Conservation (phyloP, 73 alveolate genomes). For the Paramecium bursaria region DNA sequence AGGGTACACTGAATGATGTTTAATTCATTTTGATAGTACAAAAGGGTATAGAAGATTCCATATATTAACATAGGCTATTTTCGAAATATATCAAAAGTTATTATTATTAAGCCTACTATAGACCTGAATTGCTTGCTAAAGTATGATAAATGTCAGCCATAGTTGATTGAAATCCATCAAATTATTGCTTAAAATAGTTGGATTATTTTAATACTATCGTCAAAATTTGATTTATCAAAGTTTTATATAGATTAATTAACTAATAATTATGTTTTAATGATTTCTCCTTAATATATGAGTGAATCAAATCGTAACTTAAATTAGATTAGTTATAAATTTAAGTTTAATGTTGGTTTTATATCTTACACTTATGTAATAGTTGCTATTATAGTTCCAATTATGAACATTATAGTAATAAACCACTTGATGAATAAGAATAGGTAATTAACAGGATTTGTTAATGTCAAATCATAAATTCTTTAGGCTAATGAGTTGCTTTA, state of each 20-base stretch:
- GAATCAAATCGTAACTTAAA: constrained; percentile 47
- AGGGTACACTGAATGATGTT: constrained; percentile 11
- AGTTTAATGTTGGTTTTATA: constrained; percentile 40
- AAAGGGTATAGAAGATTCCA: constrained; percentile 19
- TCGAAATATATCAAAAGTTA: constrained; percentile 34
- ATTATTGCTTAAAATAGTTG: background rate
- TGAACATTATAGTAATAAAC: constrained; percentile 1
- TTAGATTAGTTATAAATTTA: constrained; percentile 41
- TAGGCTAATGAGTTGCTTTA: constrained; percentile 56
- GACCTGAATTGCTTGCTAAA: constrained; percentile 33
- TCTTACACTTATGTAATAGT: constrained; percentile 47
- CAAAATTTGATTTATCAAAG: background rate
- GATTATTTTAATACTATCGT: background rate
- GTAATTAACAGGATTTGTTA: background rate
- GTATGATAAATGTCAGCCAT: constrained; percentile 30
- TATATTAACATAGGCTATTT: constrained; percentile 3
- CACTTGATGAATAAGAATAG: background rate
- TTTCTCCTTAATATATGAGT: constrained; percentile 7
- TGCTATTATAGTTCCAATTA: constrained; percentile 30
- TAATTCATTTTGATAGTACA: constrained; percentile 3
- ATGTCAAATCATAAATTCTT: constrained; percentile 31
- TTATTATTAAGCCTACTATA: constrained; percentile 23
- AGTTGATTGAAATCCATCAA: constrained; percentile 9
- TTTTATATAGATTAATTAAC: background rate
- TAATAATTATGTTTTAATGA: constrained; percentile 3